A percentile compares a stretch with the other conserved stretches of the same genome.
phyloP scores from a whole-genome alignment of 2,329 filamentous ascomycete genomes.

The Xylariaceae sp. region DNA sequence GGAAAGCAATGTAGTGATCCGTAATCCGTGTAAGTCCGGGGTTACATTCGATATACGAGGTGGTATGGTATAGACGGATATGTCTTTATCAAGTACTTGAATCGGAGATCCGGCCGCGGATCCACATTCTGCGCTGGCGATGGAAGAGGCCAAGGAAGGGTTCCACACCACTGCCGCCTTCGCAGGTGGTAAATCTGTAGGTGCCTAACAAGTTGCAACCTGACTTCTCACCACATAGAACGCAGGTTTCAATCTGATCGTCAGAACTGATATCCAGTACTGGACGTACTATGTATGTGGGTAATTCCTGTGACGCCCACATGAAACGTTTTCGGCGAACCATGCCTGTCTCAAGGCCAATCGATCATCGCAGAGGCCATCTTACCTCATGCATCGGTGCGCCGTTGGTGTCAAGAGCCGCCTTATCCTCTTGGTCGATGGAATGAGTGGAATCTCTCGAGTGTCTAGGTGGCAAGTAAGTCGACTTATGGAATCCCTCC shows the following conservation, averaged over 20 bases:
- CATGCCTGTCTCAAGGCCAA: slow-evolving; percentile 7
- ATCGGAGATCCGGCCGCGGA: neutral
- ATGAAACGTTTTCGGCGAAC: slow-evolving; percentile 3
- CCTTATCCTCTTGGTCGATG: neutral
- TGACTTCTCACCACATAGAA: neutral
- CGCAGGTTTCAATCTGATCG: neutral
- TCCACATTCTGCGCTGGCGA: neutral
- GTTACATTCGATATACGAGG: neutral
- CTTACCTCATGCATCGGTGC: neutral
- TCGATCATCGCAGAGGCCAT: slow-evolving; percentile 14
- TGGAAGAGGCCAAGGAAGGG: neutral
- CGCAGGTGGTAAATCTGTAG: neutral
- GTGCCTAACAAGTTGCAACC: neutral
- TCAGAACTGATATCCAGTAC: neutral
- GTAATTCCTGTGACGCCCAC: neutral
- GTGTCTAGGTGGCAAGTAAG: neutral
- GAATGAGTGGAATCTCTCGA: neutral
- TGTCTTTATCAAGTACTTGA: neutral
- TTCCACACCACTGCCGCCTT: neutral
- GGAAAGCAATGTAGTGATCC: neutral
- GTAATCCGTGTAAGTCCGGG: too few species aligned
- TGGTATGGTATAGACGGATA: neutral
- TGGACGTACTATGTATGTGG: neutral
- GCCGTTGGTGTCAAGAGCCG: slow-evolving; percentile 11
- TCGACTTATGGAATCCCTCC: neutral